A percentile compares a stretch with the other conserved stretches of the same genome.
These are phyloP conservation scores for Russula virescens DNA, from an alignment of 768 basidiomycete genomes.

Conservation along the genomic window DNA sequence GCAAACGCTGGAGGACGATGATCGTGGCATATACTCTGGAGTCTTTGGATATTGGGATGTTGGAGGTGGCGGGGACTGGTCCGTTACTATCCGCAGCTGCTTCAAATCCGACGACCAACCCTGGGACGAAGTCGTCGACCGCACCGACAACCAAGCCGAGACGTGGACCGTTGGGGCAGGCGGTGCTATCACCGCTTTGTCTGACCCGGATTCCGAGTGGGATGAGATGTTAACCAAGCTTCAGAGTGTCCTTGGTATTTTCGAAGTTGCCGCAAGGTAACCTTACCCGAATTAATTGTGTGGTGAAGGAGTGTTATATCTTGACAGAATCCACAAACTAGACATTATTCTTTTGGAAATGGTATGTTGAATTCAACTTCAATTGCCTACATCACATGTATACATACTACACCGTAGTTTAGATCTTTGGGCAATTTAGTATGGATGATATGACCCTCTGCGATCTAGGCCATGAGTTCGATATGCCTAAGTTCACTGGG, in stretches of 20 bases:
- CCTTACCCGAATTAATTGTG: background rate
- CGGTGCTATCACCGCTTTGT: slow-evolving; percentile 94
- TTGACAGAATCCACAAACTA: background rate
- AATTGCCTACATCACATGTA: slow-evolving; percentile 10
- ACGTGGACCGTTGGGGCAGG: slow-evolving; percentile 84
- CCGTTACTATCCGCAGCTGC: slow-evolving; percentile 90
- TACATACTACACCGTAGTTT: background rate
- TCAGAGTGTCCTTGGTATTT: slow-evolving; percentile 64
- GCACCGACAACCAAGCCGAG: slow-evolving; percentile 33
- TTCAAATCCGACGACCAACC: slow-evolving; percentile 56
- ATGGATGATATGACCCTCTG: background rate
- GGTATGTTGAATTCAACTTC: slow-evolving; percentile 36
- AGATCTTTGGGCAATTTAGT: background rate
- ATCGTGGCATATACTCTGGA: slow-evolving; percentile 83
- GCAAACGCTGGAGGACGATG: slow-evolving; percentile 64
- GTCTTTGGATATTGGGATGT: slow-evolving; percentile 91
- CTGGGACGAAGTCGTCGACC: slow-evolving; percentile 1
- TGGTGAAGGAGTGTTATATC: background rate
- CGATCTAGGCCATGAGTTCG: slow-evolving; percentile 60
- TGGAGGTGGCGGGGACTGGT: slow-evolving; percentile 86
- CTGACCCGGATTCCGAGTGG: slow-evolving; percentile 83
- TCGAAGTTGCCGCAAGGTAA: slow-evolving; percentile 34
- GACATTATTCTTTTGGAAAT: background rate
- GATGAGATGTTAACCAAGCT: slow-evolving; percentile 92
- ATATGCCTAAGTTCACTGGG: slow-evolving; percentile 75